phyloP scores from a whole-genome alignment of 257 asterid species.

The Prunella vulgaris region DNA sequence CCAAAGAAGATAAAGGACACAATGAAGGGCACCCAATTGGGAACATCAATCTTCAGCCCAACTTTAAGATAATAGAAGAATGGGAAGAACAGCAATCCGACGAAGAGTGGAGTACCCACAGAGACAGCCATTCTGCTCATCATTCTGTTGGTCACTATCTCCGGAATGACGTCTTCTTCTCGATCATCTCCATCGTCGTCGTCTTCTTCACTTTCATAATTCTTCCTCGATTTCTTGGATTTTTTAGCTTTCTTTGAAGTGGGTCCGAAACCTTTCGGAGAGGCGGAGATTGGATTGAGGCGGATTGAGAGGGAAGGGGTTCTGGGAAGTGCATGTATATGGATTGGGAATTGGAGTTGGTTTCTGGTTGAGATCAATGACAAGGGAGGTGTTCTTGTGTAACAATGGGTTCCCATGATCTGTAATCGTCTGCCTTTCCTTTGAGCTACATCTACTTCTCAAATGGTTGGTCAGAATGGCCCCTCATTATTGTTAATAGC shows the following conservation, averaged over 20 bases:
- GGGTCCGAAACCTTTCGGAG: slow-evolving; percentile 88
- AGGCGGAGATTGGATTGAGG: slow-evolving; percentile 40
- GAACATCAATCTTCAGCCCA: slow-evolving; percentile 86
- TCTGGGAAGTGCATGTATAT: slow-evolving; percentile 18
- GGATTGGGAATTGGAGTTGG: slow-evolving; percentile 28
- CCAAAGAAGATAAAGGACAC: slow-evolving; percentile 91
- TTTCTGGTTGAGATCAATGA: slow-evolving; percentile 32
- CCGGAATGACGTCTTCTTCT: slow-evolving; percentile 75
- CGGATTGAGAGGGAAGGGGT: slow-evolving; percentile 17
- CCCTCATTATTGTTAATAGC: slow-evolving; percentile 15
- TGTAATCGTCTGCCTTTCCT: slow-evolving; percentile 7
- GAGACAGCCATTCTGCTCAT: slow-evolving; percentile 70
- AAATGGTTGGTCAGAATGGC: slow-evolving; percentile 28
- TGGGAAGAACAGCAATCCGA: slow-evolving; percentile 83
- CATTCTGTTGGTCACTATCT: slow-evolving; percentile 93
- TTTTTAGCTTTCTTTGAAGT: slow-evolving; percentile 46
- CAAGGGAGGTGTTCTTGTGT: slow-evolving; percentile 30
- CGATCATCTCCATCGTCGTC: slow-evolving; percentile 36
- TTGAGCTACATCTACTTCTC: slow-evolving; percentile 15
- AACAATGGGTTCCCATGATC: slow-evolving; percentile 40
- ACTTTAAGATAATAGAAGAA: slow-evolving; percentile 83
- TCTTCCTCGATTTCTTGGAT: slow-evolving; percentile 44
- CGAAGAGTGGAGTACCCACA: slow-evolving; percentile 77
- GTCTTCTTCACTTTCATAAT: slow-evolving; percentile 35
- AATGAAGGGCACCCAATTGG: slow-evolving; percentile 82